A percentile compares a stretch with the other conserved stretches of the same genome.
Conservation (phyloP, 176 grass and related monocot genomes). For the Musa schizocarpa region DNA sequence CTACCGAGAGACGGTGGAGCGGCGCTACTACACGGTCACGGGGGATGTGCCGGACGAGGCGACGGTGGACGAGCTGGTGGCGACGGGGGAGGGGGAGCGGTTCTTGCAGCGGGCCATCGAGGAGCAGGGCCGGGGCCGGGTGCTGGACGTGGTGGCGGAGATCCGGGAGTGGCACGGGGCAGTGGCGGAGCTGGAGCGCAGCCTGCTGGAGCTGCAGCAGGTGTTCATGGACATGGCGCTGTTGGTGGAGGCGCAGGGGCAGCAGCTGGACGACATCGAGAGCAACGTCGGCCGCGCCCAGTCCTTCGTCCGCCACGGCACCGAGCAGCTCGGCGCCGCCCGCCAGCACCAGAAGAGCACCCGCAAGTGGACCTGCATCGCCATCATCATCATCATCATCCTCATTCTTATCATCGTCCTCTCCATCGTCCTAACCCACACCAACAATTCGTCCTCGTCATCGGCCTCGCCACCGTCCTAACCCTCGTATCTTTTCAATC, state of each 20-base stretch:
- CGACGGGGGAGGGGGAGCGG: slow-evolving; percentile 18
- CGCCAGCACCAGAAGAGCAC: too few species aligned
- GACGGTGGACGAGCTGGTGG: slow-evolving; percentile 40
- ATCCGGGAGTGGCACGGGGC: slow-evolving; percentile 39
- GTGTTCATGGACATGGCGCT: slow-evolving; percentile 74
- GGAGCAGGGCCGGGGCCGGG: slow-evolving; percentile 29
- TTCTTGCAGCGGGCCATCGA: slow-evolving; percentile 28
- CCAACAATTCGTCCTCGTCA: too few species aligned
- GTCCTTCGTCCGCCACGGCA: slow-evolving; percentile 36
- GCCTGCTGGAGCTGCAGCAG: slow-evolving; percentile 73
- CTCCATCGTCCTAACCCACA: too few species aligned
- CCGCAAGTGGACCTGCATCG: too few species aligned
- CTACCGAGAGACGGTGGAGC: slow-evolving; percentile 40
- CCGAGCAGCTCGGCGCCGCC: background rate
- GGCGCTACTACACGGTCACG: slow-evolving; percentile 50
- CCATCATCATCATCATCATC: too few species aligned
- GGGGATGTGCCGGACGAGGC: slow-evolving; percentile 48
- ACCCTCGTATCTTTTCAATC: too few species aligned
- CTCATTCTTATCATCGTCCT: too few species aligned
- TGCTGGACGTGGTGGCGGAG: slow-evolving; percentile 32
- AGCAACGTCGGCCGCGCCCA: slow-evolving; percentile 34
- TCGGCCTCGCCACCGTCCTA: too few species aligned
- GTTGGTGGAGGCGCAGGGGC: slow-evolving; percentile 55
- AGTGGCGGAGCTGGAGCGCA: slow-evolving; percentile 41
- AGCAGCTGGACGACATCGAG: slow-evolving; percentile 48